Evolutionary conservation across 2,329 filamentous ascomycete genomes (phyloP).

Genomic region (Pseudogymnoascus sp.): DNA sequence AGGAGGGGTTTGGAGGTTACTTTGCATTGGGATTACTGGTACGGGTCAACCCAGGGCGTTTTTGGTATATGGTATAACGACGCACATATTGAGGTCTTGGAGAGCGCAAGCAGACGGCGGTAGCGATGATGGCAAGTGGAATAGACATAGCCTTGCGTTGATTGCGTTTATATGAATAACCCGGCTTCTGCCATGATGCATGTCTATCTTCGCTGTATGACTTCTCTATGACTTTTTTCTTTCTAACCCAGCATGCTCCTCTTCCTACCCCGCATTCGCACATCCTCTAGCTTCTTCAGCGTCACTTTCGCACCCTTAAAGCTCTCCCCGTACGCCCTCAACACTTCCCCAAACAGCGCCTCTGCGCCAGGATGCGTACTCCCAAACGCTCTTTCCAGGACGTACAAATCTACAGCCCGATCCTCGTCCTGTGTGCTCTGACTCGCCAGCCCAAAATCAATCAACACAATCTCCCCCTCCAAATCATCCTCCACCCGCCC

Average conservation of each 20-base stretch:
- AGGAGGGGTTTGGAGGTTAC: slow-evolving; percentile 13
- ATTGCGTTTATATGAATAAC: slow-evolving; percentile 1
- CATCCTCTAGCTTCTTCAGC: slow-evolving; percentile 78
- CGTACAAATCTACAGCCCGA: slow-evolving; percentile 89
- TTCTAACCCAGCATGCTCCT: slow-evolving; percentile 84
- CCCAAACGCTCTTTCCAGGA: slow-evolving; percentile 86
- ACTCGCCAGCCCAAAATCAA: slow-evolving; percentile 86
- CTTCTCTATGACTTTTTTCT: background rate
- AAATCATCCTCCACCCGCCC: slow-evolving; percentile 27
- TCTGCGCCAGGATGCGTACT: slow-evolving; percentile 89
- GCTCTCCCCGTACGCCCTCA: slow-evolving; percentile 63
- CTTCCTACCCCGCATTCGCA: slow-evolving; percentile 88
- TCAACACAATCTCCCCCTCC: slow-evolving; percentile 73
- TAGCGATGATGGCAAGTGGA: background rate
- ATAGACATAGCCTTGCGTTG: slow-evolving; percentile 1
- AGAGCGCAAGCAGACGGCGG: background rate
- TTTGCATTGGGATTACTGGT: slow-evolving; percentile 7
- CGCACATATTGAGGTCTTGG: slow-evolving; percentile 3
- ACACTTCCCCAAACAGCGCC: slow-evolving; percentile 61
- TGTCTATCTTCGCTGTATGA: background rate
- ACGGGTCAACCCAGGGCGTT: background rate
- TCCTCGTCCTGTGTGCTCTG: slow-evolving; percentile 82
- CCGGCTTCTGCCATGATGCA: background rate
- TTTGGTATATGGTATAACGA: background rate
- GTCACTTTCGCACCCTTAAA: slow-evolving; percentile 69